Conservation (phyloP, 768 basidiomycete genomes). For the Lactarius quietus region DNA sequence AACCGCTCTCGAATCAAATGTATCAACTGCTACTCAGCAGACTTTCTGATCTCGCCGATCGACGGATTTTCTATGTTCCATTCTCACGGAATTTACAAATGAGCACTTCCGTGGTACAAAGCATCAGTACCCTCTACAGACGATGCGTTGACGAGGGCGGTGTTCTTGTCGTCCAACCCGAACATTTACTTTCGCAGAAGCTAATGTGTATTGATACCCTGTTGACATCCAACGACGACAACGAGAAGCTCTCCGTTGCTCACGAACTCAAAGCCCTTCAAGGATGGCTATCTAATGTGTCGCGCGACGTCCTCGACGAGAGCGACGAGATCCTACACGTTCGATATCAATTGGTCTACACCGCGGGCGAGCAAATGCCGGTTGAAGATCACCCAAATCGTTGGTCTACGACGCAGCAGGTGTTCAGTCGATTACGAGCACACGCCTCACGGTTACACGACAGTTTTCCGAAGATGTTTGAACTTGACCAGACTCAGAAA, state of each 20-base stretch:
- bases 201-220: slow-evolving; percentile 42
- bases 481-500: too few species aligned
- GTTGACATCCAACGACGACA: slow-evolving; percentile 25
- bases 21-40: slow-evolving; percentile 43
- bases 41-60: slow-evolving; percentile 41
- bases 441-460: too few species aligned
- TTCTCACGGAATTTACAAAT: slow-evolving; percentile 42
- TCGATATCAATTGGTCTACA: too few species aligned
- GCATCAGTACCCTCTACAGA: slow-evolving; percentile 35
- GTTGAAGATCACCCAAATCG: too few species aligned
- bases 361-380: too few species aligned
- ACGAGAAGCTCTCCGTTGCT: slow-evolving; percentile 38
- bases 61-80: slow-evolving; percentile 47
- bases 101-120: slow-evolving; percentile 17
- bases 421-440: too few species aligned
- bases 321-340: too few species aligned
- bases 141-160: slow-evolving; percentile 41
- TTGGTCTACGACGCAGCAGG: too few species aligned
- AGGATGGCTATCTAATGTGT: too few species aligned
- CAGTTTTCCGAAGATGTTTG: too few species aligned
- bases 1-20: slow-evolving; percentile 45
- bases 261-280: slow-evolving; percentile 34
- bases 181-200: slow-evolving; percentile 50
- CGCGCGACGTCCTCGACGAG: too few species aligned
- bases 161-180: slow-evolving; percentile 48